Conservation (phyloP, 2,329 filamentous ascomycete species). For the Stachybotrys chlorohalonatus region DNA sequence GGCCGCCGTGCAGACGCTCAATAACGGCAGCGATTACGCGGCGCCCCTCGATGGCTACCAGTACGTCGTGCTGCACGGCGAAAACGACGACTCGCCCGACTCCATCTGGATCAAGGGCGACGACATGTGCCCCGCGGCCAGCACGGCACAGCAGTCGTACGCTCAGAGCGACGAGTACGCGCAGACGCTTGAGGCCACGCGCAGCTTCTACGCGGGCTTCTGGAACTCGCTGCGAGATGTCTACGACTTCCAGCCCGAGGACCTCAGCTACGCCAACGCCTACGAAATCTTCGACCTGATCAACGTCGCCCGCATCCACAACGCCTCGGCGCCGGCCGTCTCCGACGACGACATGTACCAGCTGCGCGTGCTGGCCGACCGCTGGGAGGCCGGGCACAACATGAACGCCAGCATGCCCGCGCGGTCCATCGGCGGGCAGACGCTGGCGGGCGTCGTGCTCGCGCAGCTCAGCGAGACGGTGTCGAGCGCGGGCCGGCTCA, state of each 20-base stretch:
- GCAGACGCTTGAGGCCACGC: constrained; percentile 15
- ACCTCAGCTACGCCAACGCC: constrained; percentile 24
- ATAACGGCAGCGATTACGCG: constrained; percentile 18
- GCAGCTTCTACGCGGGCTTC: constrained; percentile 19
- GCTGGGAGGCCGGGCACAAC: constrained; percentile 20
- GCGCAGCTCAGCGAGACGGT: constrained; percentile 21
- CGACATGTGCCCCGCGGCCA: constrained; percentile 20
- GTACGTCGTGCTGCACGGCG: constrained; percentile 20
- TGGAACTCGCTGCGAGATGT: constrained; percentile 19
- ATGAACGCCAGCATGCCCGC: constrained; percentile 18
- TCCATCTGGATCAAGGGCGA: constrained; percentile 28
- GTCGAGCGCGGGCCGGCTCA: constrained; percentile 16
- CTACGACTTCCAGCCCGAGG: constrained; percentile 18
- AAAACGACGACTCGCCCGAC: constrained; percentile 20
- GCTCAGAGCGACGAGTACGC: constrained; percentile 15
- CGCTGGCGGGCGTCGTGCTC: constrained; percentile 19
- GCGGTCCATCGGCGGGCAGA: constrained; percentile 20
- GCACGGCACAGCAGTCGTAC: constrained; percentile 15
- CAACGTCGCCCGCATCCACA: constrained; percentile 25
- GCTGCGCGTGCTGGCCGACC: constrained; percentile 21
- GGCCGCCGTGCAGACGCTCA: constrained; percentile 17
- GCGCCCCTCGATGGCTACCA: constrained; percentile 23
- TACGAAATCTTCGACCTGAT: constrained; percentile 26
- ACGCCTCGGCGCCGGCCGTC: constrained; percentile 16
- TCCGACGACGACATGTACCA: constrained; percentile 21